Evolutionary conservation across 2,329 filamentous ascomycete species (phyloP), one percentile per base, ranked within the genome.

Genomic region (Graphium sp.): DNA sequence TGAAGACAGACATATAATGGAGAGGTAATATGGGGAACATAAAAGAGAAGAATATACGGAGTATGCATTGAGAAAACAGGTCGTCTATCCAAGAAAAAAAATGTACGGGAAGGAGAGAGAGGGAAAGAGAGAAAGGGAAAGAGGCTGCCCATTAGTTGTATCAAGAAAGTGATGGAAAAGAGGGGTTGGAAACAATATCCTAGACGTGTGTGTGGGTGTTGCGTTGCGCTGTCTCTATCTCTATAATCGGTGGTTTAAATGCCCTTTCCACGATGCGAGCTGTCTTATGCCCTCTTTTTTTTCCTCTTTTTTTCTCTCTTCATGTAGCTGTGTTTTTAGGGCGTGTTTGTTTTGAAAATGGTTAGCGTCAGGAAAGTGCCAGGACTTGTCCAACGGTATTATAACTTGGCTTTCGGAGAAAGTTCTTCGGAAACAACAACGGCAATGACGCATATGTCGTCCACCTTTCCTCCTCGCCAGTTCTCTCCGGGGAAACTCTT

Each of bases 401-500:
- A 55, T 9, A 45, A 39, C 37, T 40, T 46, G 20, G 39, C 38
- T 40, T 45, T 45, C 7, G 32, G 31, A 16, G 36, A 31, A 16
- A 14, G 34, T 27, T 74, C 69, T 39, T 85, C 75, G 7, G 81
- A 72, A 2, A 81, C 82, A 18, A 93, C 59, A 18, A 75, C 71
- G 10, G 85, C 74, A 28, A 98, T 60, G 5, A 83, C 83, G 43
- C 83, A 87, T 34, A 98, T 94, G 50, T 98, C 89, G 47, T 98
- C 89, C 13, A 91, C 70, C 52, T 98, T 98, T 29, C 89, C 89
- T 33, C 89, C 89, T 33, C 73, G 73, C 71, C 82, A 98, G 33
- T 74, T 70, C 50, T 95, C 87, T 21, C 75, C 62, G 0, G 89
- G 87, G 41, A 81, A 92, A 45, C 80, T 74, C 44, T 75, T 80